phyloP scores from a whole-genome alignment of 2,329 filamentous ascomycete species.

The Pseudogymnoascus pannorum region DNA sequence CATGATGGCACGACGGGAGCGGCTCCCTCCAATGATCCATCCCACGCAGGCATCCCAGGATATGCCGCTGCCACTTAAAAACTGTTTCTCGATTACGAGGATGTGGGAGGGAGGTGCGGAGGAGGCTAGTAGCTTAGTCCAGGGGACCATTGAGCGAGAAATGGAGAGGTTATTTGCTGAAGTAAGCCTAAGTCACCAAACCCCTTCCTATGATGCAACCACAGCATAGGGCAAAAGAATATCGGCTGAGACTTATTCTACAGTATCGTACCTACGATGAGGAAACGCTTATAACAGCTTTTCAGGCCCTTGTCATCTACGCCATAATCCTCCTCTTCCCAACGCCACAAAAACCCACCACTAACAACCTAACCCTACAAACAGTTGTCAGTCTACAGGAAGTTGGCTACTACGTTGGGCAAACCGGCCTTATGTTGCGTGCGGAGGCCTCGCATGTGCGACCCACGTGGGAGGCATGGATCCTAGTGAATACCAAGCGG shows the following conservation, averaged over 20 bases:
- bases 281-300: conserved; percentile 27
- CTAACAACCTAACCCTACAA: conserved; percentile 20
- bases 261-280: conserved; percentile 31
- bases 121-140: conserved; percentile 27
- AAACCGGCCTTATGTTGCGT: conserved; percentile 30
- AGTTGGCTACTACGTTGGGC: conserved; percentile 27
- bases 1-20: conserved; percentile 32
- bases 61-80: conserved; percentile 25
- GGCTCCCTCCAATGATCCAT: conserved; percentile 33
- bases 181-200: conserved; percentile 20
- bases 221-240: not conserved
- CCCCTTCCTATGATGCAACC: not conserved
- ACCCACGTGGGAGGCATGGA: conserved; percentile 32
- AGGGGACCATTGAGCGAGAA: conserved; percentile 29
- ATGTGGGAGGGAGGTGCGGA: conserved; percentile 32
- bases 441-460: conserved; percentile 28
- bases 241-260: not conserved
- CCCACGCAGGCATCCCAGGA: conserved; percentile 21
- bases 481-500: conserved; percentile 49
- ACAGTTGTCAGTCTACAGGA: conserved; percentile 29
- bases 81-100: conserved; percentile 31
- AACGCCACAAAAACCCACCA: conserved; percentile 18
- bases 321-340: conserved; percentile 34
- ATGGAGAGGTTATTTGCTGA: conserved; percentile 27
- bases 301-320: conserved; percentile 34